phyloP scores from a whole-genome alignment of 2,329 filamentous ascomycete species.

The Plectosphaerella cucumerina region DNA sequence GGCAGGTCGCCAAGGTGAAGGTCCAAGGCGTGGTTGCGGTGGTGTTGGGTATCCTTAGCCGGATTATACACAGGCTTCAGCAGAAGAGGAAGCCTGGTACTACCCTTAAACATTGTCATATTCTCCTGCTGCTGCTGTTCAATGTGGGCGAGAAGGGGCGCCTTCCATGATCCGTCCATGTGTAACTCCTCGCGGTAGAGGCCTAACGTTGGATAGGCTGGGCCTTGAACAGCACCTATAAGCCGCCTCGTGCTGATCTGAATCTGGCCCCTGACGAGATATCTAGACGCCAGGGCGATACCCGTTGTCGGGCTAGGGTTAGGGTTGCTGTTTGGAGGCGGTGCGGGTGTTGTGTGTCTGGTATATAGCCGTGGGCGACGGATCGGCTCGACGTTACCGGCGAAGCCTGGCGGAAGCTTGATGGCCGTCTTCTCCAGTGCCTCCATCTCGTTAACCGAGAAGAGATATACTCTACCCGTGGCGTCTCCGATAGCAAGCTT shows the following conservation, averaged over 20 bases:
- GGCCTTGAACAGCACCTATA: constrained; percentile 54
- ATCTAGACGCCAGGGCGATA: constrained; percentile 20
- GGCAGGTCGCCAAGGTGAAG: constrained; percentile 19
- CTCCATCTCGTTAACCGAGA: constrained; percentile 43
- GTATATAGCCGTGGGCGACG: constrained; percentile 43
- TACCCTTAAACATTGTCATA: constrained; percentile 13
- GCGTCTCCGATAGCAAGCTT: constrained; percentile 57
- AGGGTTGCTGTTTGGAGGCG: constrained; percentile 10
- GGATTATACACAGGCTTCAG: constrained; percentile 2
- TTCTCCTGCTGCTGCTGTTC: constrained; percentile 41
- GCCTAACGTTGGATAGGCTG: constrained; percentile 40
- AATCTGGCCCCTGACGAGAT: constrained; percentile 37
- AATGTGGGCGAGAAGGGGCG: constrained; percentile 39
- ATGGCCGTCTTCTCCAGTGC: constrained; percentile 27
- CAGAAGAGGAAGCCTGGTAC: constrained; percentile 6
- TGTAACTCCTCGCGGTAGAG: constrained; percentile 48
- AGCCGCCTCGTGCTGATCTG: constrained; percentile 36
- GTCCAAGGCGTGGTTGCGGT: constrained; percentile 21
- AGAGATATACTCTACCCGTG: constrained; percentile 53
- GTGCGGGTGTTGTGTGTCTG: constrained; percentile 45
- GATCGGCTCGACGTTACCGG: constrained; percentile 22
- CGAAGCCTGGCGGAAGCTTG: constrained; percentile 24
- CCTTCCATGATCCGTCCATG: constrained; percentile 32
- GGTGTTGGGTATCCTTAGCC: constrained; percentile 11
- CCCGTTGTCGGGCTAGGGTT: constrained; percentile 21